Evolutionary conservation across 2,329 filamentous ascomycete species (phyloP).

Genomic region (Raffaelea arxii): DNA sequence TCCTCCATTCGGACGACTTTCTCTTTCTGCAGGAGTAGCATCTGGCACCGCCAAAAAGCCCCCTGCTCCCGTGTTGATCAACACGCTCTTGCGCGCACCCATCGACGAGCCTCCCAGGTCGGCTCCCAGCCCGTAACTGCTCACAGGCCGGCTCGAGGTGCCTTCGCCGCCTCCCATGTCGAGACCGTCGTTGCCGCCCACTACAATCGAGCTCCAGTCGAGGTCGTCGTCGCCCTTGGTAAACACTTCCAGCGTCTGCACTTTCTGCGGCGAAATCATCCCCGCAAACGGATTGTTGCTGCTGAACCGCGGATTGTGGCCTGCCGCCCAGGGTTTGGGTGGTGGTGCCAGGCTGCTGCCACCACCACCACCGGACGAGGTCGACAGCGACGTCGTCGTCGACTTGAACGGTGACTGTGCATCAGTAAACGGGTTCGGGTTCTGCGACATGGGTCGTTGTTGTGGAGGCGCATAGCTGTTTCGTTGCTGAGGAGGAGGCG

Average conservation of each 20-base stretch:
- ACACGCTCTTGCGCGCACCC: conserved; percentile 43
- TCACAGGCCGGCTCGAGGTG: conserved; percentile 33
- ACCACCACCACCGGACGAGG: too few species aligned
- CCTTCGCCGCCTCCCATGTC: conserved; percentile 13
- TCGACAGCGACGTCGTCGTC: conserved; percentile 7
- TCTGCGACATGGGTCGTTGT: too few species aligned
- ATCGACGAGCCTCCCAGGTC: conserved; percentile 43
- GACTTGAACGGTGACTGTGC: conserved; percentile 4
- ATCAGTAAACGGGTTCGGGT: conserved; percentile 9
- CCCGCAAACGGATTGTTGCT: conserved; percentile 51
- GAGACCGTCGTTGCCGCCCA: conserved; percentile 22
- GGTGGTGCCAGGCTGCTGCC: conserved; percentile 1
- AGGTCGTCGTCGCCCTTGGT: conserved; percentile 49
- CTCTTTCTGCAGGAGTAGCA: conserved; percentile 6
- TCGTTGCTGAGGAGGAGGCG: conserved; percentile 9
- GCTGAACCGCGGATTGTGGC: conserved; percentile 37
- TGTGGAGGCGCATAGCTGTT: too few species aligned
- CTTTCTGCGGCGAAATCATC: conserved; percentile 16
- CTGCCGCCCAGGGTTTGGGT: conserved; percentile 14
- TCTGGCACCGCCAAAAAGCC: conserved; percentile 44
- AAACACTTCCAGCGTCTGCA: conserved; percentile 45
- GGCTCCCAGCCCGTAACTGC: conserved; percentile 47
- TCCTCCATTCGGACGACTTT: too few species aligned
- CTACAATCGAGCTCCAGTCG: conserved; percentile 48
- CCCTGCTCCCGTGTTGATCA: conserved; percentile 41